Base-by-base conservation (phyloP, 768 basidiomycete species). In the Lentinula edodes region DNA sequence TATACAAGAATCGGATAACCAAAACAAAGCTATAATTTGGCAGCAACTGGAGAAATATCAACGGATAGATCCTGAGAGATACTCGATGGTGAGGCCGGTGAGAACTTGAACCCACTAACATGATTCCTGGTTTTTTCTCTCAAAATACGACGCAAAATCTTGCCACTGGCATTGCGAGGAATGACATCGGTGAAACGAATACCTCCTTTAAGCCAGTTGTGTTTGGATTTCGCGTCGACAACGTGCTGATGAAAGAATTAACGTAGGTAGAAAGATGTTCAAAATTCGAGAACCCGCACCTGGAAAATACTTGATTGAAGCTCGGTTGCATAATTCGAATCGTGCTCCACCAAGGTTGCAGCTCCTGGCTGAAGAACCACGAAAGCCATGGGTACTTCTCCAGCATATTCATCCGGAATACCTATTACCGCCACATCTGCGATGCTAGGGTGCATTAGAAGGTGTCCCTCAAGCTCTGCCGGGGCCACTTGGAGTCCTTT, bases 371-470 rank as follows among this genome's bases (percentile, higher is more conserved):
- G 70, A 23, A 78, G 74, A 18, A 78, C 78, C 15, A 84, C 75
- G 66, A 81, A 84, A 2, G 84, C 83, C 8, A 83, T 65, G 2
- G 85, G 83, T 5, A 81, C 63, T 64, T 86, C 83, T 15, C 84
- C 82, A 50, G 73, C 77, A 66, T 76, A 82, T 16, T 83, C 83
- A 54, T 85, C 81, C 9, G 72, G 73, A 13, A 81, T 65, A 1
- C 81, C 80, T 5, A 84, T 79, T 2, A 81, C 78, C 35, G 78
- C 76, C 2, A 71, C 65, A 56, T 80, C 79, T 32, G 66, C 64
- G 7, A 84, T 78, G 61, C 78, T 74, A 6, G 70, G 64, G 50
- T 80, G 79, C 8, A 68, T 71, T 23, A 80, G 70, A 52, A 80
- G 66, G 58, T 78, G 80, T 0, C 78, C 78, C 62, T 80, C 78